Base-by-base conservation (phyloP, 345 rosid genomes). In the Populus deltoides region DNA sequence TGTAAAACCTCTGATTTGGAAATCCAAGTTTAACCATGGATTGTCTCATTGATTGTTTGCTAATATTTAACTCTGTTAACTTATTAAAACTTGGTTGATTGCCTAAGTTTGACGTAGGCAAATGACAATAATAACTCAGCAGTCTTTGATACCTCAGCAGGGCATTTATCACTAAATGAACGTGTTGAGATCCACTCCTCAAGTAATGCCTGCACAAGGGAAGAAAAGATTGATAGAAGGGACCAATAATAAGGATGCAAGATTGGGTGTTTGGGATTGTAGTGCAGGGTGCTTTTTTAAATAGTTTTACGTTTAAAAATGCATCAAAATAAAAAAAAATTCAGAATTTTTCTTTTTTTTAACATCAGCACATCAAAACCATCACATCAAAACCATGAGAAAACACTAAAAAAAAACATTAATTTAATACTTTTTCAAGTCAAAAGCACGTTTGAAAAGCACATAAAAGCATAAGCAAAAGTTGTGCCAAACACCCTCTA, bases 141-240 rank as follows among this genome's bases (percentile, higher is more conserved):
- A 74, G 71, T 36, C 55, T 39, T 18, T 43, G 63, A 31, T 85
- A 94, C 98, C 95, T 87, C 87, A 13, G 89, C 84, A 76, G 87
- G 87, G 86, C 82, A 84, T 75, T 91, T 89, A 74, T 89, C 91
- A 73, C 90, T 79, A 51, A 82, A 87, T 75, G 90, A 83, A 71
- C 88, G 91, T 18, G 93, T 83, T 66, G 91, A 83, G 83, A 91
- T 86, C 97, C 97, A 91, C 83, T 97, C 99, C 85, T 97, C 99
- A 57, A 97, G 85, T 84, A 94, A 88, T 72, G 98, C 96, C 98
- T 97, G 85, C 81, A 82, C 70, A 73, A 5, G 62, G 36, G 70
- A 63, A 35, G 39, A 39, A 74, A 41, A 72, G 53, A 75, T 17
- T 35, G 24, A 70, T 57, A 69, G 59, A 71, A 31, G 22, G 55